Evolutionary conservation across 2,329 filamentous ascomycete genomes (phyloP), one percentile per base, ranked within the genome.

Genomic region (Epichloe typhina): DNA sequence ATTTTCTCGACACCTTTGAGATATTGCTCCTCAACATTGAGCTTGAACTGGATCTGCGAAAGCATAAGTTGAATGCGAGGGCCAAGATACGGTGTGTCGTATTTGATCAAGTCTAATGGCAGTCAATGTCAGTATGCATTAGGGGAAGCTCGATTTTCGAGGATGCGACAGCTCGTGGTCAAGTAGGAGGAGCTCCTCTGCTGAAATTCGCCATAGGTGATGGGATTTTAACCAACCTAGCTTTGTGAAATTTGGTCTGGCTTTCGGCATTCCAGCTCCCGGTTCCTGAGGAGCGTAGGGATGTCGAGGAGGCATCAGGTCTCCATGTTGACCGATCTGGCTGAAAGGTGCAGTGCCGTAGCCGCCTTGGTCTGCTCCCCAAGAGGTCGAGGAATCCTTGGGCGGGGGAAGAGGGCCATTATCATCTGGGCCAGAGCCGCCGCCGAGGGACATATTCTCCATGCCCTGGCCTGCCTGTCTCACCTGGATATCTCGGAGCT

Each of bases 1-100:
- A 98, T 97, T 73, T 98, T 98, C 69, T 98, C 93, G 59, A 98
- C 93, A 55, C 93, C 93, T 63, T 95, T 94, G 58, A 97, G 89
- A 69, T 98, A 98, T 70, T 98, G 93, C 66, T 96, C 95, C 67
- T 98, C 93, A 31, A 98, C 93, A 58, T 93, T 95, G 54, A 98
- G 79, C 72, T 98, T 98, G 74, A 98, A 98, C 69, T 97, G 89
- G 56, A 98, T 84, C 68, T 98, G 93, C 46, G 93, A 95, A 63
- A 98, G 75, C 93, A 98, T 98, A 62, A 97, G 86, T 72, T 98
- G 93, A 62, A 98, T 98, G 59, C 94, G 89, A 54, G 93, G 91
- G 36, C 93, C 93, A 55, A 98, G 83, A 66, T 96, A 88, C 17
- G 87, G 86, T 35, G 90, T 96, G 65, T 98, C 93, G 70, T 94